These are phyloP conservation scores for Picea sitchensis DNA, from an alignment of 75 land plant species.

Conservation along the genomic window DNA sequence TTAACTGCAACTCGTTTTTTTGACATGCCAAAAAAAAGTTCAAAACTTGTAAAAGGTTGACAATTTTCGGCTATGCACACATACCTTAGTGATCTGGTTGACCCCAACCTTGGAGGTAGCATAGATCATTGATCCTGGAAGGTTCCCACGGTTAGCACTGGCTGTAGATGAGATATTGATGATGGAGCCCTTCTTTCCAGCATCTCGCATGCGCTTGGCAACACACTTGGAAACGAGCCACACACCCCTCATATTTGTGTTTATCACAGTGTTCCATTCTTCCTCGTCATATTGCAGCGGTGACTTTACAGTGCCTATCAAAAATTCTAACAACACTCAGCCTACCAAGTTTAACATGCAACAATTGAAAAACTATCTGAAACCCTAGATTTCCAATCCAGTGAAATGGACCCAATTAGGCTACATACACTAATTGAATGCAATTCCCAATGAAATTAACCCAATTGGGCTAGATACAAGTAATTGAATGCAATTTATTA, in stretches of 20 bases:
- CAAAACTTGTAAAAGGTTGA: no score
- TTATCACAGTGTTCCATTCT: constrained; percentile 49
- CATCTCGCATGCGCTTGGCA: constrained; percentile 41
- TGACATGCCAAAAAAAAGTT: no score
- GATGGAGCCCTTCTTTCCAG: constrained; percentile 41
- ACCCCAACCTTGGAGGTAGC: constrained; percentile 54
- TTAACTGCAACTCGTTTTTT: no score
- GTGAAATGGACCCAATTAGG: no score
- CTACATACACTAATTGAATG: no score
- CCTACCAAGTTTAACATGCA: constrained; percentile 66
- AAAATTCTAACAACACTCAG: constrained; percentile 43
- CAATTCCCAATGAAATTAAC: no score
- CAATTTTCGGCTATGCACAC: no score
- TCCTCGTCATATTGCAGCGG: constrained; percentile 45
- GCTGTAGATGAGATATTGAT: constrained; percentile 61
- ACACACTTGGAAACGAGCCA: constrained; percentile 69
- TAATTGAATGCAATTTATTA: no score
- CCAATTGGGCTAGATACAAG: no score
- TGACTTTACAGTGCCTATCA: constrained; percentile 40
- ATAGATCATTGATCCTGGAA: constrained; percentile 53
- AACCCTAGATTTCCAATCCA: constrained; percentile 21
- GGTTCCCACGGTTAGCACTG: neutral
- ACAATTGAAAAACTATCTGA: constrained; percentile 49
- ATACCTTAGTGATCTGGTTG: constrained; percentile 52
- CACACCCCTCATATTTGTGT: constrained; percentile 55